A percentile compares a stretch with the other conserved stretches of the same genome.
phyloP scores from a whole-genome alignment of 176 grass and related monocot species.

The Bonia amplexicaulis region DNA sequence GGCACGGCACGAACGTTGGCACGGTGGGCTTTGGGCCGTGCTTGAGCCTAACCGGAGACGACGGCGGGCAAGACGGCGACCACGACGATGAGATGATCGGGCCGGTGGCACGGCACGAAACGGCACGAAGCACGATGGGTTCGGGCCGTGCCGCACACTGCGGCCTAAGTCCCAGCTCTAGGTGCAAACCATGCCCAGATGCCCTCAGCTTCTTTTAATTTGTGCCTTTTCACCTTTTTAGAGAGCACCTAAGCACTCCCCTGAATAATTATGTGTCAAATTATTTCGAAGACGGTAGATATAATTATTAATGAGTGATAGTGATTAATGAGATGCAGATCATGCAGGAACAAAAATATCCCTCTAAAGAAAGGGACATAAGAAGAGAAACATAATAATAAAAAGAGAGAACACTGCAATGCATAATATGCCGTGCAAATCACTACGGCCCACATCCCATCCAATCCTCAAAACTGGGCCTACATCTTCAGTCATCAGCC shows the following conservation, averaged over 20 bases:
- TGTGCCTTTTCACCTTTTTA: background rate
- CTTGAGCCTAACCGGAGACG: too few species aligned
- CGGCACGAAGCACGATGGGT: too few species aligned
- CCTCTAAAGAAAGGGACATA: background rate
- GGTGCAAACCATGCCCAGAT: background rate
- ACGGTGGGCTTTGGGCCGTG: too few species aligned
- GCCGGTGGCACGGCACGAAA: too few species aligned
- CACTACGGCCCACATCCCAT: too few species aligned
- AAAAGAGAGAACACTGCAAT: background rate
- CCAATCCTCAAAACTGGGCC: background rate
- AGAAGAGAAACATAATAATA: background rate
- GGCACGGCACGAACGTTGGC: too few species aligned
- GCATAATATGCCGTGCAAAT: background rate
- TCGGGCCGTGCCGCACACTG: too few species aligned
- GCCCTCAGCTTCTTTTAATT: background rate
- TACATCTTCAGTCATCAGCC: background rate
- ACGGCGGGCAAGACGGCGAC: too few species aligned
- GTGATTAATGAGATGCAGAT: background rate
- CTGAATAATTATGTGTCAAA: background rate
- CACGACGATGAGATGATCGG: too few species aligned
- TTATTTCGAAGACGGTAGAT: background rate
- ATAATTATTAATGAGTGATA: too few species aligned
- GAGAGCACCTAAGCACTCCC: background rate
- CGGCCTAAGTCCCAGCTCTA: too few species aligned
- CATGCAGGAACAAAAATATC: background rate